These are phyloP conservation scores for Glycyrrhiza uralensis DNA, from an alignment of 306 rosid genomes.

Conservation along the genomic window DNA sequence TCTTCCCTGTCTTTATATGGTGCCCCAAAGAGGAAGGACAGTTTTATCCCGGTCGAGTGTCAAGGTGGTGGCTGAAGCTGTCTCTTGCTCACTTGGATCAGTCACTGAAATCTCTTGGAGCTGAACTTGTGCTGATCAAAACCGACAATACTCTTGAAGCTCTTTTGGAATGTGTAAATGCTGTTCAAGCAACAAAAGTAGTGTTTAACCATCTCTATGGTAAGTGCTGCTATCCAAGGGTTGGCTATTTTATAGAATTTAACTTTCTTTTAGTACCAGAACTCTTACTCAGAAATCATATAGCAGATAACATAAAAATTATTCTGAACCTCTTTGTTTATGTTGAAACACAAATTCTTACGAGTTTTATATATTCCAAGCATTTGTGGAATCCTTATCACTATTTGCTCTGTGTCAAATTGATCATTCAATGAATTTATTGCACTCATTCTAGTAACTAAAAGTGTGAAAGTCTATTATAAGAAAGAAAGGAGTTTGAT, in stretches of 20 bases:
- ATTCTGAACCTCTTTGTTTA: background rate
- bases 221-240: background rate
- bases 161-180: constrained; percentile 51
- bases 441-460: background rate
- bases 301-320: background rate
- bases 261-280: background rate
- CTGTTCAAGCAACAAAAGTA: constrained; percentile 61
- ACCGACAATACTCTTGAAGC: constrained; percentile 30
- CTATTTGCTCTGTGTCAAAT: background rate
- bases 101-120: constrained; percentile 70
- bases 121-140: constrained; percentile 67
- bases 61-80: constrained; percentile 11
- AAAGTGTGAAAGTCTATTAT: background rate
- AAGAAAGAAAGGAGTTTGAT: background rate
- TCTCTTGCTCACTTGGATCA: constrained; percentile 9
- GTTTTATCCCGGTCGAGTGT: background rate
- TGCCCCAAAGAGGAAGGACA: constrained; percentile 23
- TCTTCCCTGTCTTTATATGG: constrained; percentile 23
- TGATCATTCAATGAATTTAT: background rate
- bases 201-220: constrained; percentile 38
- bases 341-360: background rate
- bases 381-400: background rate
- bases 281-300: background rate
- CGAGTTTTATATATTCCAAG: background rate
- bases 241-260: background rate